Evolutionary conservation across 148 eudicot species (phyloP).

Genomic region (Nepenthes gracilis): DNA sequence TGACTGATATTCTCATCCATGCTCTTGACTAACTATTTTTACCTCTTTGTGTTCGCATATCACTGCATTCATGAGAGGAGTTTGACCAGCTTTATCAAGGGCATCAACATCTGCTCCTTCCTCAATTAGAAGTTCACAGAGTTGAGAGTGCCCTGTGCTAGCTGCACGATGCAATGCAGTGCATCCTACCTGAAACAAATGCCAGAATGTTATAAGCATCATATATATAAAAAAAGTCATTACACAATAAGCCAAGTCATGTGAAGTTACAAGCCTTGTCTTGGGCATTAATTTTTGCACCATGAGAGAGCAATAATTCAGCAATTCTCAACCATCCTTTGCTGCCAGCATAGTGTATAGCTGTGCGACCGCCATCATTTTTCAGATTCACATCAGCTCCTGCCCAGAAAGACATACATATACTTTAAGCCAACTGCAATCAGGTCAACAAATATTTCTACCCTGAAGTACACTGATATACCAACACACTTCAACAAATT

Average conservation of each 20-base stretch:
- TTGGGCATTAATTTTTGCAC: slow-evolving; percentile 68
- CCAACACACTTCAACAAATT: no score
- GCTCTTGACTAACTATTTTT: neutral
- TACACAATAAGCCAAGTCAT: neutral
- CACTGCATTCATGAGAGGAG: slow-evolving; percentile 91
- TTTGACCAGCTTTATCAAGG: slow-evolving; percentile 66
- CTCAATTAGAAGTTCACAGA: slow-evolving; percentile 82
- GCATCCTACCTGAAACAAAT: slow-evolving; percentile 67
- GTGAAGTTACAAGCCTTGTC: slow-evolving; percentile 60
- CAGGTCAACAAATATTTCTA: no score
- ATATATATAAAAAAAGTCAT: neutral
- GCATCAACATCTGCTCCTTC: slow-evolving; percentile 95
- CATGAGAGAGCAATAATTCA: slow-evolving; percentile 56
- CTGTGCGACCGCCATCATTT: slow-evolving; percentile 90
- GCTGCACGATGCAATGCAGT: slow-evolving; percentile 99
- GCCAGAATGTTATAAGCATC: slow-evolving; percentile 1
- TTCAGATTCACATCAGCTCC: slow-evolving; percentile 89
- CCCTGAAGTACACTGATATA: no score
- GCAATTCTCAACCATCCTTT: slow-evolving; percentile 82
- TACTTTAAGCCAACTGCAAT: neutral
- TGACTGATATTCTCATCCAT: no score
- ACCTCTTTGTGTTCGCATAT: slow-evolving; percentile 74
- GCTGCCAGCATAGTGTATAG: slow-evolving; percentile 98
- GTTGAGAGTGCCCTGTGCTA: slow-evolving; percentile 66
- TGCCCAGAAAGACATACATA: slow-evolving; percentile 12